phyloP scores from a whole-genome alignment of 495 filamentous ascomycete species.

The Hypoxylon cercidicola region DNA sequence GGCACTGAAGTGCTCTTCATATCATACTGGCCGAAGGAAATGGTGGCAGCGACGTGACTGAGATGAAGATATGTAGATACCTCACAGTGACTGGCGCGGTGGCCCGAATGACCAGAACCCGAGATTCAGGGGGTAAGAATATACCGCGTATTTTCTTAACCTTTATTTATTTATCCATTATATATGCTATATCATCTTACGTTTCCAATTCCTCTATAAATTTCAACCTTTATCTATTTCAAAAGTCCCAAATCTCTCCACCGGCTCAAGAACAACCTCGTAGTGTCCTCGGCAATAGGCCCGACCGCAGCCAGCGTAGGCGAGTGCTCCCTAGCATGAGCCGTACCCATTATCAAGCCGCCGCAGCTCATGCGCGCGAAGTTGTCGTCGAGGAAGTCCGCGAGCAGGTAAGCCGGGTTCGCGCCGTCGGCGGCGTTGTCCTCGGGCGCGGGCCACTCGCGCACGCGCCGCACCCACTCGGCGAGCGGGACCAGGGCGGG shows the following conservation, averaged over 20 bases:
- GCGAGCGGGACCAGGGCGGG: conserved; percentile 8
- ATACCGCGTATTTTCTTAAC: no score
- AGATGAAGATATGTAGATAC: no score
- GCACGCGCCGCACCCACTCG: conserved; percentile 15
- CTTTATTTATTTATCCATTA: no score
- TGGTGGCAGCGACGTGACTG: no score
- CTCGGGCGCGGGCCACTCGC: neutral
- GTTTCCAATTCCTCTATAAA: no score
- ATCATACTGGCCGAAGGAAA: no score
- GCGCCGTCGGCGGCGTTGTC: conserved; percentile 31
- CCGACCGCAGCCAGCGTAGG: conserved; percentile 44
- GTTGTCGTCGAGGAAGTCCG: conserved; percentile 58
- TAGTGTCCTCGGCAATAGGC: conserved; percentile 49
- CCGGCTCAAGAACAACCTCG: conserved; percentile 48
- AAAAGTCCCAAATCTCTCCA: conserved; percentile 51
- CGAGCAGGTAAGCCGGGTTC: conserved; percentile 55
- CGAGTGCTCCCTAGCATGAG: conserved; percentile 52
- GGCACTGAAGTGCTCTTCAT: neutral
- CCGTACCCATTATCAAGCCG: conserved; percentile 39
- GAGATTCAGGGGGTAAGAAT: no score
- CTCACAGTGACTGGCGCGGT: no score
- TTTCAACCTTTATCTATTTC: no score
- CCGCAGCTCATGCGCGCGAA: conserved; percentile 62
- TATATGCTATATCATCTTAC: no score
- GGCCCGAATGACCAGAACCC: no score